Conservation (phyloP, 805 yeast species). For the Saccharomycopsis schoenii region DNA sequence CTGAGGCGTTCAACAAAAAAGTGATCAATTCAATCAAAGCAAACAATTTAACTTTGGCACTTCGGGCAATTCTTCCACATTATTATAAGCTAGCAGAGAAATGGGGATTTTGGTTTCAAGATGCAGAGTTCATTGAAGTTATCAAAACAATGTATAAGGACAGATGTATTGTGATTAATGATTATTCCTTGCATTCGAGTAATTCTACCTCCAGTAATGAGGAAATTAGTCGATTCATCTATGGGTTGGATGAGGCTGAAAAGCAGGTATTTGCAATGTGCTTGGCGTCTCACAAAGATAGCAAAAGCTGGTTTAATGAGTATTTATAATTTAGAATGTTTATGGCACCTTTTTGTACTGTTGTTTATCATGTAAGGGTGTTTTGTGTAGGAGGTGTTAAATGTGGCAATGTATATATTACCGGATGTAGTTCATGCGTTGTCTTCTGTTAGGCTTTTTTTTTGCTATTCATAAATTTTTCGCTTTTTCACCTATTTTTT, state of each 20-base stretch:
- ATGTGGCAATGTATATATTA: not conserved
- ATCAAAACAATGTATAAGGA: slow-evolving; percentile 27
- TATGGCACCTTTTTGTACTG: not conserved
- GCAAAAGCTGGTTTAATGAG: slow-evolving; percentile 32
- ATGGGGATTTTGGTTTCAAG: slow-evolving; percentile 70
- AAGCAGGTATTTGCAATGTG: slow-evolving; percentile 45
- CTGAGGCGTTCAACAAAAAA: slow-evolving; percentile 53
- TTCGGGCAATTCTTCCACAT: slow-evolving; percentile 54
- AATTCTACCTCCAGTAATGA: slow-evolving; percentile 26
- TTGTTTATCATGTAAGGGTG: not conserved
- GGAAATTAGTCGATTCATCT: slow-evolving; percentile 44
- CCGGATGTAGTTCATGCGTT: not conserved
- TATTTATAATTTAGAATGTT: not conserved
- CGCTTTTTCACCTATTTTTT: not conserved
- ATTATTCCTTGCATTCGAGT: slow-evolving; percentile 21
- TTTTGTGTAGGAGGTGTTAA: not conserved
- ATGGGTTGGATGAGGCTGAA: slow-evolving; percentile 71
- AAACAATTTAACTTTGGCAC: slow-evolving; percentile 53
- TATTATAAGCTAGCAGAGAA: slow-evolving; percentile 62
- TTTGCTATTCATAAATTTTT: too few species aligned
- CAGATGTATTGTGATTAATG: slow-evolving; percentile 12
- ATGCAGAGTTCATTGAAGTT: slow-evolving; percentile 47
- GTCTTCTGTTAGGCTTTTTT: not conserved
- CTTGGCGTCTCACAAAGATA: slow-evolving; percentile 38
- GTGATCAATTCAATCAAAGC: slow-evolving; percentile 79